A percentile compares a stretch with the other conserved stretches of the same genome.
Evolutionary conservation across 768 basidiomycete genomes (phyloP).

Genomic region (Suillus decipiens): DNA sequence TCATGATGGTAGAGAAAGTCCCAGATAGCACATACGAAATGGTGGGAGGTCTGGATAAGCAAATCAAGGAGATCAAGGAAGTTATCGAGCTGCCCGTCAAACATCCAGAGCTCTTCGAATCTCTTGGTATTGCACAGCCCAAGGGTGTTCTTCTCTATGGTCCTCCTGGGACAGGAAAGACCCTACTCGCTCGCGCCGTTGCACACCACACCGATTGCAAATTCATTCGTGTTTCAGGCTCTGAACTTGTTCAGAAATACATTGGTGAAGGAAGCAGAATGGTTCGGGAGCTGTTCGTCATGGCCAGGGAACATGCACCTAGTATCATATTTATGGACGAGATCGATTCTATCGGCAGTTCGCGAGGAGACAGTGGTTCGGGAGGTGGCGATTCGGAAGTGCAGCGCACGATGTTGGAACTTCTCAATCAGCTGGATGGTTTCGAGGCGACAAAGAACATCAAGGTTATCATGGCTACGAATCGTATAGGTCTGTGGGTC

Average conservation of each 20-base stretch:
- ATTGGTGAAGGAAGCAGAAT: slow-evolving; percentile 96
- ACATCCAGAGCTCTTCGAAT: slow-evolving; percentile 95
- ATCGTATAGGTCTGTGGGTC: slow-evolving; percentile 74
- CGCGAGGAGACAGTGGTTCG: slow-evolving; percentile 76
- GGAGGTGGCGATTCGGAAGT: slow-evolving; percentile 89
- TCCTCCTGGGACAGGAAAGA: slow-evolving; percentile 96
- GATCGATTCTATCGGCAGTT: slow-evolving; percentile 96
- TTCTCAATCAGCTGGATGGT: slow-evolving; percentile 87
- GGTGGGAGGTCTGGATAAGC: slow-evolving; percentile 98
- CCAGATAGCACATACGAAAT: slow-evolving; percentile 99
- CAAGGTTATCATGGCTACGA: slow-evolving; percentile 96
- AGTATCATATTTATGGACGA: slow-evolving; percentile 99
- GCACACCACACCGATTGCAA: slow-evolving; percentile 98
- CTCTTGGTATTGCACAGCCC: slow-evolving; percentile 94
- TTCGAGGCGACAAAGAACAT: slow-evolving; percentile 85
- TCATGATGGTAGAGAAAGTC: slow-evolving; percentile 99
- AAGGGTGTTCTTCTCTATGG: slow-evolving; percentile 96
- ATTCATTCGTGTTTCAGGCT: slow-evolving; percentile 94
- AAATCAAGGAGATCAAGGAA: slow-evolving; percentile 98
- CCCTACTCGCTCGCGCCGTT: slow-evolving; percentile 90
- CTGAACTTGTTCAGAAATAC: slow-evolving; percentile 96
- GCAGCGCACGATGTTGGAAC: slow-evolving; percentile 87
- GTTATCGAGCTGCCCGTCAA: slow-evolving; percentile 98
- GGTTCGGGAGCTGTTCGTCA: slow-evolving; percentile 97
- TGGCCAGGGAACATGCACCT: slow-evolving; percentile 97